Conservation (phyloP, 768 basidiomycete genomes). For the Lentinus tigrinus region DNA sequence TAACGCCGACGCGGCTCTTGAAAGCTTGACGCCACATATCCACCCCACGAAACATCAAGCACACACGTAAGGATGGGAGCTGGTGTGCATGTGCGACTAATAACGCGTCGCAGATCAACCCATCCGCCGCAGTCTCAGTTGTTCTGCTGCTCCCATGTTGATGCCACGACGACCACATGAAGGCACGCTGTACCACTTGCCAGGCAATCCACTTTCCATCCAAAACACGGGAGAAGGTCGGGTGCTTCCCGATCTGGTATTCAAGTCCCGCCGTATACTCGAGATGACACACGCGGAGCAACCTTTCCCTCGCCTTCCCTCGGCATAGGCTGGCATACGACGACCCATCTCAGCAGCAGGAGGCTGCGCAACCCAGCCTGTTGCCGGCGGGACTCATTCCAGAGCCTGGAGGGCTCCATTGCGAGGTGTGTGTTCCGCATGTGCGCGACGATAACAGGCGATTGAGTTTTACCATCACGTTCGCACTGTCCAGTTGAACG, state of each 20-base stretch:
- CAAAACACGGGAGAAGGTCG: slow-evolving; percentile 6
- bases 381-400: background rate
- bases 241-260: slow-evolving; percentile 4
- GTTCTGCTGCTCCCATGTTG: background rate
- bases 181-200: slow-evolving; percentile 4
- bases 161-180: background rate
- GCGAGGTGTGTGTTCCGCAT: slow-evolving; percentile 11
- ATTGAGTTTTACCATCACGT: slow-evolving; percentile 3
- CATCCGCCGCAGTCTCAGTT: slow-evolving; percentile 11
- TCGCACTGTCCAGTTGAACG: background rate
- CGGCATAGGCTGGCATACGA: no score
- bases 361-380: background rate
- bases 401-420: background rate
- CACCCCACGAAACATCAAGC: background rate
- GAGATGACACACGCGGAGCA: background rate
- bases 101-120: background rate
- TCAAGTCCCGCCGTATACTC: background rate
- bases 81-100: background rate
- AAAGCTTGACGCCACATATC: background rate
- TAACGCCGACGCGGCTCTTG: background rate
- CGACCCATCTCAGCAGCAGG: background rate
- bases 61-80: background rate
- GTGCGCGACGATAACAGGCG: slow-evolving; percentile 1
- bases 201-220: background rate
- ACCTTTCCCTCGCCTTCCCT: background rate